phyloP scores from a whole-genome alignment of 805 yeast genomes.

The Saturnispora saitoi region DNA sequence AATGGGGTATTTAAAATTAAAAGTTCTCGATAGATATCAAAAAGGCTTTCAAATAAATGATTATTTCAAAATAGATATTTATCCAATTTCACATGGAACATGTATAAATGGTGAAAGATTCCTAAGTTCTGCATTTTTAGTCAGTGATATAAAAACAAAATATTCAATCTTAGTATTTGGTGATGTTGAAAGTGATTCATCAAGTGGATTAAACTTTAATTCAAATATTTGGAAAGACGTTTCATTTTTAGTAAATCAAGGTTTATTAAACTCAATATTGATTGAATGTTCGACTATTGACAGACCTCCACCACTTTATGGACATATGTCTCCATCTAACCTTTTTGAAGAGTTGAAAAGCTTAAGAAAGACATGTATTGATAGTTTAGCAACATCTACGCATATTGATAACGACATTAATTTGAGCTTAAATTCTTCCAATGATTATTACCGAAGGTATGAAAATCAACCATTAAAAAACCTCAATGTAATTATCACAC shows the following conservation, averaged over 20 bases:
- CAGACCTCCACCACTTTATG: slow-evolving; percentile 49
- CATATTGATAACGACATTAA: too few relatives aligned
- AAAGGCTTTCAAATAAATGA: slow-evolving; percentile 16
- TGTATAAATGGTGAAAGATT: slow-evolving; percentile 16
- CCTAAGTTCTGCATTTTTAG: slow-evolving; percentile 53
- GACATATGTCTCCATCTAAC: slow-evolving; percentile 68
- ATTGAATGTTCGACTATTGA: slow-evolving; percentile 69
- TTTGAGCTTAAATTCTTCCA: neutral
- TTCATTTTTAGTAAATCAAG: slow-evolving; percentile 35
- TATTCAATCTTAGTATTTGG: slow-evolving; percentile 60
- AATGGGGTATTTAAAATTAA: slow-evolving; percentile 20
- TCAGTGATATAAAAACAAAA: slow-evolving; percentile 27
- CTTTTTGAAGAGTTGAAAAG: slow-evolving; percentile 47
- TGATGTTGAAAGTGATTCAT: slow-evolving; percentile 66
- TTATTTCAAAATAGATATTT: slow-evolving; percentile 35
- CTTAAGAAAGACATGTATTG: slow-evolving; percentile 22
- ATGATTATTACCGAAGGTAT: slow-evolving; percentile 13
- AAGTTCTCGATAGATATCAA: slow-evolving; percentile 14
- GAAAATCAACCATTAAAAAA: slow-evolving; percentile 31
- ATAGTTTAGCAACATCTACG: slow-evolving; percentile 1
- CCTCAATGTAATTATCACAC: slow-evolving; percentile 42
- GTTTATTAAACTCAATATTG: slow-evolving; percentile 44
- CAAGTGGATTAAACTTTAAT: slow-evolving; percentile 34
- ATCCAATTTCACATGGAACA: slow-evolving; percentile 32
- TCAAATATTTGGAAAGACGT: slow-evolving; percentile 48